Evolutionary conservation across 768 basidiomycete species (phyloP).

Genomic region (Cubamyces sp.): DNA sequence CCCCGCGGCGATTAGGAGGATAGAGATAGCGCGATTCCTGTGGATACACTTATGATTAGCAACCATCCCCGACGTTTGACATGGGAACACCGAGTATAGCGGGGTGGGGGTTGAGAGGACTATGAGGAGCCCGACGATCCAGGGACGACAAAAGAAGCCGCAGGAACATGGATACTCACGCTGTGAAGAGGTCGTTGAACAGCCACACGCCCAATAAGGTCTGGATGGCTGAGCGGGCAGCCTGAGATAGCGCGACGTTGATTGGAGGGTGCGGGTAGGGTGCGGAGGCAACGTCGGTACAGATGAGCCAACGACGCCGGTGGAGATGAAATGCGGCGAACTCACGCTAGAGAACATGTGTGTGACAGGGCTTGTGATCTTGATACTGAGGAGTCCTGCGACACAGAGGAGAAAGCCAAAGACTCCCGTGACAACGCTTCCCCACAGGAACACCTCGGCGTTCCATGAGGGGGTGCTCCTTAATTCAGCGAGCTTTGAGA

Average conservation of each 20-base stretch:
- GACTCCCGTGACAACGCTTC: slow-evolving; percentile 69
- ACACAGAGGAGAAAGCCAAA: slow-evolving; percentile 83
- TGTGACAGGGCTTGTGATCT: slow-evolving; percentile 80
- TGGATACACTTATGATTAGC: not conserved
- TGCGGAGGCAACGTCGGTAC: not conserved
- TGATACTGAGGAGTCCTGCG: slow-evolving; percentile 79
- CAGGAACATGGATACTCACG: slow-evolving; percentile 48
- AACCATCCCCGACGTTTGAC: not conserved
- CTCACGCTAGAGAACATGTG: slow-evolving; percentile 84
- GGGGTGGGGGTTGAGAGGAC: slow-evolving; percentile 6
- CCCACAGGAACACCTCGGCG: slow-evolving; percentile 60
- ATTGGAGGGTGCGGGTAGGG: not conserved
- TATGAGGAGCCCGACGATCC: not conserved
- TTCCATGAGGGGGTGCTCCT: slow-evolving; percentile 50
- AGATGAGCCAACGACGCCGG: not conserved
- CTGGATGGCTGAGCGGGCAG: slow-evolving; percentile 82
- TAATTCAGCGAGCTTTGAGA: slow-evolving; percentile 44
- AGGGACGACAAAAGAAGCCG: slow-evolving; percentile 1
- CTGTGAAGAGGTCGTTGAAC: slow-evolving; percentile 73
- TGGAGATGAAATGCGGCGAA: slow-evolving; percentile 22
- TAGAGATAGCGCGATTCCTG: slow-evolving; percentile 67
- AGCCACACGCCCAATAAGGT: slow-evolving; percentile 78
- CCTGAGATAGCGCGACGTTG: slow-evolving; percentile 43
- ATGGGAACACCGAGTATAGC: not conserved
- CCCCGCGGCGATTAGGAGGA: slow-evolving; percentile 67